Evolutionary conservation across 257 asterid genomes (phyloP), one percentile per base, ranked within the genome.

Genomic region (Solanum microdontum): DNA sequence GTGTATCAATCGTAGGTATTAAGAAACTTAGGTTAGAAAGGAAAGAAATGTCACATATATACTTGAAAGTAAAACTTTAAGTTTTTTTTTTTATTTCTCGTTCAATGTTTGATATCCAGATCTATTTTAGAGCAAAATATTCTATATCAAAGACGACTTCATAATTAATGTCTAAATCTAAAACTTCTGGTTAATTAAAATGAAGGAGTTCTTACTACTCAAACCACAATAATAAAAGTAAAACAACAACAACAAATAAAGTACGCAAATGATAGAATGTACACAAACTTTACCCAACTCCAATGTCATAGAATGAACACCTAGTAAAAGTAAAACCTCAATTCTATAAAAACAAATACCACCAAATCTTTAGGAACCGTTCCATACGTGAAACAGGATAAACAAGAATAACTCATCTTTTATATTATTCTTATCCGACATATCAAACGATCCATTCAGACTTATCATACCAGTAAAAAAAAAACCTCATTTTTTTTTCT

Each of bases 361-460:
- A 58, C 66, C 26, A 58, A 58, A 55, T 17, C n/a, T 55, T 17
- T 55, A 55, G 2, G 12, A 21, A 8, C 12, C 1, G 1, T 58
- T 58, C 4, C 5, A 3, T 58, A 58, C 26, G 1, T 21, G 68
- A 58, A 58, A 21, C 4, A 8, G 0, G 26, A 21, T 60, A 60
- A 60, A 60, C 2, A 60, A 60, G 0, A 8, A 60, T 60, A 60
- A 7, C 26, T 60, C 26, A 60, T 21, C 2, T 8, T 3, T 55
- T 55, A 55, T 17, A 60, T 8, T 60, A 58, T 26, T 2, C 17
- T 24, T 12, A 6, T 11, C 21, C 21, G 11, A 28, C 19, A 6
- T 4, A 26, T 32, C 5, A 24, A 28, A 5, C 2, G 4, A 55
- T 1, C n/a, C 2, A 1, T 6, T 17, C 1, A 55, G 0, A 17